Evolutionary conservation across 2,329 filamentous ascomycete species (phyloP).

Genomic region (Penicillium hesseltinei): DNA sequence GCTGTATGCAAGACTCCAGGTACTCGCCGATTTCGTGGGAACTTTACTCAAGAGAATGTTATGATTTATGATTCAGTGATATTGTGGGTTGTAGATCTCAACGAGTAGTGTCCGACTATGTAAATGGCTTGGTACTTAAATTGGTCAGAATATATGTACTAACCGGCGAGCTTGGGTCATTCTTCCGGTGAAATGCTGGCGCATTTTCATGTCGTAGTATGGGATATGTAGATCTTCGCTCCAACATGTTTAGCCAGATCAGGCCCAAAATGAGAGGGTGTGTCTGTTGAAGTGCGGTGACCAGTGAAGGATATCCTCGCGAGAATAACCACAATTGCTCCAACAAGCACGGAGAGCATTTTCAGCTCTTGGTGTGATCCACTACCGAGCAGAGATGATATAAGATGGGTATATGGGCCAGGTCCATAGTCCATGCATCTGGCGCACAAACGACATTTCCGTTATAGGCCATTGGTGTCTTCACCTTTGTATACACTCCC

Average conservation of each 20-base stretch:
- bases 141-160: background rate
- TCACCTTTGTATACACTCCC: background rate
- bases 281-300: background rate
- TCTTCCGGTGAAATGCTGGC: background rate
- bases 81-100: background rate
- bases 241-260: background rate
- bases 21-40: no score
- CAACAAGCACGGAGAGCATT: background rate
- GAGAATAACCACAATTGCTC: background rate
- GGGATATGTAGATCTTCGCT: background rate
- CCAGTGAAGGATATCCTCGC: background rate
- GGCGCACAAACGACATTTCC: background rate
- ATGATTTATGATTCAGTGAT: constrained; percentile 13
- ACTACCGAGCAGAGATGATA: background rate
- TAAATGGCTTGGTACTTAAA: background rate
- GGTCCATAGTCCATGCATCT: background rate
- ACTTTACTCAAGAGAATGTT: background rate
- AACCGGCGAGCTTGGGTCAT: background rate
- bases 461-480: background rate
- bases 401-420: background rate
- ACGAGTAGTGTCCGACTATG: background rate
- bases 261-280: no score
- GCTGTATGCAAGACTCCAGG: background rate
- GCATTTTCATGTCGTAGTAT: background rate
- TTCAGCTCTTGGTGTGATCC: background rate